Evolutionary conservation across 1,284 basidiomycete species (phyloP), one percentile per base, ranked within the genome.

Genomic region (Naganishia sp.): DNA sequence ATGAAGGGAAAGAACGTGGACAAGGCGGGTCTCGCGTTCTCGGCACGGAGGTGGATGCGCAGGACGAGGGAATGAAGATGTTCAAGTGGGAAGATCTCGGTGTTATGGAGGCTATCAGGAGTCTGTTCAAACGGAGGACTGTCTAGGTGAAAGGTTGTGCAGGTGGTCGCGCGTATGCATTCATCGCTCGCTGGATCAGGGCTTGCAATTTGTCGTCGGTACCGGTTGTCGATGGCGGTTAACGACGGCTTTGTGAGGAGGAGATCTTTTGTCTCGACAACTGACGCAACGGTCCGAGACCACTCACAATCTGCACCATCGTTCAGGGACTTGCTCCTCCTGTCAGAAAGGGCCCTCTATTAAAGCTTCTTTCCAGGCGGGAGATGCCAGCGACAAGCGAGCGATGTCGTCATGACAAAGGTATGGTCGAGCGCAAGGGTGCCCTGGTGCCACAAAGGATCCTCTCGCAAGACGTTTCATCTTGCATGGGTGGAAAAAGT

Each of bases 71-170:
- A 6, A 41, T 31, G 51, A 43, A 45, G 41, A 53, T 54, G 51
- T 63, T 63, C 51, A 54, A 63, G 28, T 53, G 50, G 61, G 51
- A 54, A 11, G 61, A 54, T 54, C 39, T 63, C 11, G 61, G 52
- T 3, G 52, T 63, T 7, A 63, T 63, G 61, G 61, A 53, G 61
- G 61, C 61, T 46, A 63, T 63, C 18, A 53, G 61, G 52, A 63
- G 45, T 45, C 52, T 63, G 43, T 63, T 63, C 32, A 53, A 42
- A 25, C 49, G 52, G 6, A 18, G 31, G 42, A 46, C 42, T 10
- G n/a, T 32, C 39, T 61, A 51, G 52, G 55, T 11, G 18, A 39
- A 31, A 60, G 28, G 31, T 10, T 60, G 41, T 17, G 42, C 28
- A 31, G 17, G 23, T 31, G 15, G 21, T n/a, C 35, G 7, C 13